A percentile compares a stretch with the other conserved stretches of the same genome.
These are phyloP conservation scores for Rhizodiscina lignyota DNA, from an alignment of 495 filamentous ascomycete species.

Conservation along the genomic window DNA sequence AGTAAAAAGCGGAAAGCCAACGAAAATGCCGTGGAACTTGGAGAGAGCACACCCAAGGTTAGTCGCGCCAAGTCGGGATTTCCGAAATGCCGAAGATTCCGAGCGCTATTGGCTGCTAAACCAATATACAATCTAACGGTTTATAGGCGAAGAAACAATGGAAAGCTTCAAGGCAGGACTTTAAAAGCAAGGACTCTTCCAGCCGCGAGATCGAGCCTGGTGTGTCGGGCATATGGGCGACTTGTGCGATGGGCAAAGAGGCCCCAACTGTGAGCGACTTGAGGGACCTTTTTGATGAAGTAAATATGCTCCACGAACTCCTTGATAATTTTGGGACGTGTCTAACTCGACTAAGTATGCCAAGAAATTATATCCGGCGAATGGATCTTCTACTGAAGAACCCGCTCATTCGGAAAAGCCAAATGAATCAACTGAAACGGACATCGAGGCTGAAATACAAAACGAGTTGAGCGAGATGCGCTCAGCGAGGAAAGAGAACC, in stretches of 20 bases:
- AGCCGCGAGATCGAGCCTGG: slow-evolving; percentile 39
- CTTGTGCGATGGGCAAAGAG: slow-evolving; percentile 71
- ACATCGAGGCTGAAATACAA: slow-evolving; percentile 72
- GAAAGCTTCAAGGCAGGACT: too few species aligned
- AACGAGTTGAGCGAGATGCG: slow-evolving; percentile 57
- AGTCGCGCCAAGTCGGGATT: too few species aligned
- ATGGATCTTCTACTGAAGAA: slow-evolving; percentile 14
- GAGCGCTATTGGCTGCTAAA: too few species aligned
- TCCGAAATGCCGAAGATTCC: too few species aligned
- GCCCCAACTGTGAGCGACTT: slow-evolving; percentile 59
- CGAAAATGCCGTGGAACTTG: too few species aligned
- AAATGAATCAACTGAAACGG: slow-evolving; percentile 27
- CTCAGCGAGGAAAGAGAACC: slow-evolving; percentile 25
- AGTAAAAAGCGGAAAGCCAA: too few species aligned
- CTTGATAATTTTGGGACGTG: background rate
- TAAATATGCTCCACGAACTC: slow-evolving; percentile 14
- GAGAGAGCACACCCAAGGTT: too few species aligned
- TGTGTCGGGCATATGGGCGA: slow-evolving; percentile 75
- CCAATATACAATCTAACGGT: too few species aligned
- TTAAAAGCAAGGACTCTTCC: too few species aligned
- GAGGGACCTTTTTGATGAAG: slow-evolving; percentile 57
- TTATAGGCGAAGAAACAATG: too few species aligned
- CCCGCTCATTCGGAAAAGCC: slow-evolving; percentile 18
- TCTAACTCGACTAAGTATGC: slow-evolving; percentile 29
- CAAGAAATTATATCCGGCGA: slow-evolving; percentile 34